Percentiles rank a stretch among this genome's conserved stretches.
Evolutionary conservation across 2,329 filamentous ascomycete genomes (phyloP).

Genomic region (Aspergillus fijiensis): DNA sequence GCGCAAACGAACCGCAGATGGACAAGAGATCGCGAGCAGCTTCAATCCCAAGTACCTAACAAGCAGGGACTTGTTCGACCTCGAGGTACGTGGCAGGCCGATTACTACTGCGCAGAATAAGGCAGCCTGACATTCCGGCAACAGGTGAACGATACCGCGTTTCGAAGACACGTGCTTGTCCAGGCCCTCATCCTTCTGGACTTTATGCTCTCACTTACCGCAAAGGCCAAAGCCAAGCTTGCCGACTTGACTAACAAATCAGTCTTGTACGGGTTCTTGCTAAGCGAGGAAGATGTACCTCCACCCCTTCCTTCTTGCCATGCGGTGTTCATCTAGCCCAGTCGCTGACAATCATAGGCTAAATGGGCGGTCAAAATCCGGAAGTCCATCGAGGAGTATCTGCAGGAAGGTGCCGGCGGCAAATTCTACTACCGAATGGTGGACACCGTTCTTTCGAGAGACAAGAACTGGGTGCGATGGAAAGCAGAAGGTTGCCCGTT

Average conservation of each 20-base stretch:
- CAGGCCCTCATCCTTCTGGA: constrained; percentile 93
- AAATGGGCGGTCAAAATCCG: constrained; percentile 84
- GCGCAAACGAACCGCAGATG: constrained; percentile 65
- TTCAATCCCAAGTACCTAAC: constrained; percentile 99
- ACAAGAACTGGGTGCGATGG: constrained; percentile 99
- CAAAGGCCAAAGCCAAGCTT: constrained; percentile 77
- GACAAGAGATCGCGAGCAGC: constrained; percentile 64
- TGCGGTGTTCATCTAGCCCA: background rate
- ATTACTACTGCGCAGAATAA: background rate
- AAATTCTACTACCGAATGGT: constrained; percentile 96
- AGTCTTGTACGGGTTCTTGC: constrained; percentile 76
- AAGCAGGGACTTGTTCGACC: constrained; percentile 91
- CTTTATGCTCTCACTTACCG: constrained; percentile 86
- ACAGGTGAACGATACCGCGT: constrained; percentile 88
- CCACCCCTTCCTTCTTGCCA: constrained; percentile 1
- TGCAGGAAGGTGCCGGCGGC: constrained; percentile 77
- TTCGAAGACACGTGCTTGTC: constrained; percentile 89
- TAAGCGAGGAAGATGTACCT: constrained; percentile 78
- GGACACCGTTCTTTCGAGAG: constrained; percentile 88
- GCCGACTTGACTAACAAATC: constrained; percentile 77
- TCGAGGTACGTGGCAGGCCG: constrained; percentile 64
- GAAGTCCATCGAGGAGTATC: constrained; percentile 74
- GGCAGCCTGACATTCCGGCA: constrained; percentile 23
- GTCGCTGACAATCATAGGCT: constrained; percentile 51
- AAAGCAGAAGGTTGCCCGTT: constrained; percentile 91